Percentiles rank a stretch among this genome's conserved stretches.
phyloP scores from a whole-genome alignment of 2,329 filamentous ascomycete species.

The Cryphonectria naterciae region DNA sequence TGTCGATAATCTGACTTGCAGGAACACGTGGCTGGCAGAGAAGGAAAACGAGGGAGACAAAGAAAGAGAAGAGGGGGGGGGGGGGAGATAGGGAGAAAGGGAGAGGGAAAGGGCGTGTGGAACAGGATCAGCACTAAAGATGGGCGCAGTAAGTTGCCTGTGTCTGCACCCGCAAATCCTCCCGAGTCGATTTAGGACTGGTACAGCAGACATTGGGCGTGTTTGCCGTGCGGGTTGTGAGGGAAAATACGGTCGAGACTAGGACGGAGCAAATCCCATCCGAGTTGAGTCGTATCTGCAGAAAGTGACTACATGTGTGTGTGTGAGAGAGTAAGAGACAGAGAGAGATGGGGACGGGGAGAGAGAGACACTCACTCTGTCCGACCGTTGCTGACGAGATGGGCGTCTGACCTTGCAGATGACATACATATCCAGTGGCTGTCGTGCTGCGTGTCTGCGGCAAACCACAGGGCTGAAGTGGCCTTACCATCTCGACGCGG shows the following conservation, averaged over 20 bases:
- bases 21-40: conserved; percentile 12
- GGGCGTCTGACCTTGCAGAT: conserved; percentile 5
- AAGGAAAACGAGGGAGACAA: not conserved
- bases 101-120: not conserved
- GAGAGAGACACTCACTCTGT: not conserved
- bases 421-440: conserved; percentile 2
- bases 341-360: not conserved
- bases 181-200: not conserved
- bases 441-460: conserved; percentile 1
- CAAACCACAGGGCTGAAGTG: conserved; percentile 6
- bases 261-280: not conserved
- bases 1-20: conserved; percentile 10
- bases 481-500: not conserved
- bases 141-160: conserved; percentile 17
- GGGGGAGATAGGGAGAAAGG: not conserved
- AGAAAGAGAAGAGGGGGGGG: no score
- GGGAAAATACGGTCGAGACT: not conserved
- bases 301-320: not conserved
- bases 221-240: not conserved
- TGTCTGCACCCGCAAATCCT: not conserved
- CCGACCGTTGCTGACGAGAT: not conserved
- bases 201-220: conserved; percentile 4
- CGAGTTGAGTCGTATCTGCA: conserved; percentile 2
- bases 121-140: conserved; percentile 14
- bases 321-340: no score